phyloP scores from a whole-genome alignment of 2,329 filamentous ascomycete species.

The Ceratocystis eucalypticola region DNA sequence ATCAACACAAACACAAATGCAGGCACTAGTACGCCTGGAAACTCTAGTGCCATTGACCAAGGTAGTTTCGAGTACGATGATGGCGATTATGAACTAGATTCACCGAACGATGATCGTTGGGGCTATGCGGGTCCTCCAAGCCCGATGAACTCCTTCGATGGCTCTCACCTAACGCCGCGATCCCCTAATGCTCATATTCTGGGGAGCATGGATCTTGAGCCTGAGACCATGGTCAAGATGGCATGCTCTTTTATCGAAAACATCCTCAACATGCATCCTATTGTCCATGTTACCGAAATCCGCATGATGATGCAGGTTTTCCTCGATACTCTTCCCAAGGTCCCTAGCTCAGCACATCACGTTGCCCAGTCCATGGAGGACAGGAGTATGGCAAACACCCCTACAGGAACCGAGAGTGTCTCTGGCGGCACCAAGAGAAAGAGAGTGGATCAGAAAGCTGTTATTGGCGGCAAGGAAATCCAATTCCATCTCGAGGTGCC shows the following conservation, averaged over 20 bases:
- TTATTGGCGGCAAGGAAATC: neutral
- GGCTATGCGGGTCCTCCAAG: slow-evolving; percentile 43
- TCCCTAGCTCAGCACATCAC: slow-evolving; percentile 4
- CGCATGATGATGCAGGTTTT: slow-evolving; percentile 41
- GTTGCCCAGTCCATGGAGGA: neutral
- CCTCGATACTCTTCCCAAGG: slow-evolving; percentile 33
- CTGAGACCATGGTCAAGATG: slow-evolving; percentile 37
- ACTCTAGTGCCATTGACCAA: slow-evolving; percentile 23
- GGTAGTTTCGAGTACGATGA: slow-evolving; percentile 32
- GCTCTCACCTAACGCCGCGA: neutral
- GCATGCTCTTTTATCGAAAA: slow-evolving; percentile 45
- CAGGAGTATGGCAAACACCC: slow-evolving; percentile 5
- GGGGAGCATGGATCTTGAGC: slow-evolving; percentile 34
- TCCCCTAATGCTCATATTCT: neutral
- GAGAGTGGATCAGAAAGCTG: slow-evolving; percentile 21
- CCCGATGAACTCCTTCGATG: slow-evolving; percentile 26
- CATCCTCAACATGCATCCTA: slow-evolving; percentile 52
- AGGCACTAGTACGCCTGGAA: neutral
- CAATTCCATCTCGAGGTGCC: neutral
- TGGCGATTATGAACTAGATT: slow-evolving; percentile 35
- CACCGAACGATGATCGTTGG: slow-evolving; percentile 36
- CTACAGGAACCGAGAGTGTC: neutral
- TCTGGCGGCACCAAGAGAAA: slow-evolving; percentile 39
- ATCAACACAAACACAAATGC: neutral
- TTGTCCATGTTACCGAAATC: slow-evolving; percentile 42